These are phyloP conservation scores for Synchytrium microbalum DNA, from an alignment of 371 early-diverging fungal genomes.

Conservation along the genomic window DNA sequence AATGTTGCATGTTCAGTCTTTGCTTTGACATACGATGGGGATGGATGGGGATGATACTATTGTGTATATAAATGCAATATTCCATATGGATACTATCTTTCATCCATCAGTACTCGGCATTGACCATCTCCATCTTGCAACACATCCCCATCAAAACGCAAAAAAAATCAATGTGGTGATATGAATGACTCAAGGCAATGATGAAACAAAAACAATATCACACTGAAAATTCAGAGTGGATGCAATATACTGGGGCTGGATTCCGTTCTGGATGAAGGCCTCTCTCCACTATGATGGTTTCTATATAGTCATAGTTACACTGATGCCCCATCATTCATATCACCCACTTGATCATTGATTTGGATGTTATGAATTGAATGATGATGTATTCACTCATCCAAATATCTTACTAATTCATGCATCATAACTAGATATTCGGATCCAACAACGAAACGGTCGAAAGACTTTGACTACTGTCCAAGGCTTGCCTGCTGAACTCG, in stretches of 20 bases:
- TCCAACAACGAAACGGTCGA: slow-evolving; percentile 95
- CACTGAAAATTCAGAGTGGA: slow-evolving; percentile 19
- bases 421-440: slow-evolving; percentile 89
- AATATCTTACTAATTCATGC: too few relatives aligned
- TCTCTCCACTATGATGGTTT: slow-evolving; percentile 22
- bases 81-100: too few relatives aligned
- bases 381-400: not conserved
- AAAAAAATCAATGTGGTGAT: too few relatives aligned
- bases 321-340: slow-evolving; percentile 42
- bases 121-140: too few relatives aligned
- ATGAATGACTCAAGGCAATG: slow-evolving; percentile 4
- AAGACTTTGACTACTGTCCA: slow-evolving; percentile 94
- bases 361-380: not conserved
- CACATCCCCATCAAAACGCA: too few relatives aligned
- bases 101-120: too few relatives aligned
- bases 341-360: not conserved
- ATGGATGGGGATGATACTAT: slow-evolving; percentile 2
- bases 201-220: slow-evolving; percentile 10
- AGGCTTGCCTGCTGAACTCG: slow-evolving; percentile 80
- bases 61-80: too few relatives aligned
- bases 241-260: slow-evolving; percentile 21
- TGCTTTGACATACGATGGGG: too few relatives aligned
- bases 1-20: slow-evolving; percentile 1
- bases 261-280: slow-evolving; percentile 30
- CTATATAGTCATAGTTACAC: slow-evolving; percentile 62